Percentiles rank a stretch among this genome's conserved stretches.
phyloP scores from a whole-genome alignment of 495 filamentous ascomycete genomes.

The Articulospora tetracladia region DNA sequence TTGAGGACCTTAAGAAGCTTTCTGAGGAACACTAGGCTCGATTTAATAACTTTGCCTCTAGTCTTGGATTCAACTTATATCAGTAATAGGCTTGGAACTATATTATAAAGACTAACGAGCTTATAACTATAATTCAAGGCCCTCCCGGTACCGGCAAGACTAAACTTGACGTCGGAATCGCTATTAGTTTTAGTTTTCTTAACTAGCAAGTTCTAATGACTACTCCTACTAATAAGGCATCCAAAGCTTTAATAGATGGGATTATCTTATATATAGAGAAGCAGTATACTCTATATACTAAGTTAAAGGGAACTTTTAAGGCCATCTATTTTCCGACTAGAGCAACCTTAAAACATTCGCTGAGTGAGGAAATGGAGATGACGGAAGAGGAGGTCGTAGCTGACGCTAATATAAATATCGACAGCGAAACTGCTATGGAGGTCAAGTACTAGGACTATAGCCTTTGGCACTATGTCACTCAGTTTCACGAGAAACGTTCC shows the following conservation, averaged over 20 bases:
- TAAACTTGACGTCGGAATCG: neutral
- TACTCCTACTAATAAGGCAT: slow-evolving; percentile 2
- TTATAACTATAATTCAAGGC: slow-evolving; percentile 1
- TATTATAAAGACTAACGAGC: neutral
- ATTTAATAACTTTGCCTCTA: too few species aligned
- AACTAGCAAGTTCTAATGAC: neutral
- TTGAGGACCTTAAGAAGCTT: too few species aligned
- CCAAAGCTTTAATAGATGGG: neutral
- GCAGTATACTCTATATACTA: neutral
- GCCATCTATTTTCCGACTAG: neutral
- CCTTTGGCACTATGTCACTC: neutral
- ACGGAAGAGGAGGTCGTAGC: neutral
- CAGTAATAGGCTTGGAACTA: neutral
- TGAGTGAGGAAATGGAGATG: neutral
- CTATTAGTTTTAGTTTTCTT: neutral
- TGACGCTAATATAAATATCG: neutral
- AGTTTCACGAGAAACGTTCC: neutral
- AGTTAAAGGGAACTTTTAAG: neutral
- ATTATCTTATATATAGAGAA: neutral
- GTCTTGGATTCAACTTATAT: too few species aligned
- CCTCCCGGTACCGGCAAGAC: slow-evolving; percentile 14
- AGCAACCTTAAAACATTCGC: too few species aligned
- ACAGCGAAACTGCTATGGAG: neutral
- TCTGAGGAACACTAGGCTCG: too few species aligned
- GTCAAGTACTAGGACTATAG: neutral